These are phyloP conservation scores for Avena insularis DNA, from an alignment of 176 grass and related monocot genomes.

Conservation along the genomic window DNA sequence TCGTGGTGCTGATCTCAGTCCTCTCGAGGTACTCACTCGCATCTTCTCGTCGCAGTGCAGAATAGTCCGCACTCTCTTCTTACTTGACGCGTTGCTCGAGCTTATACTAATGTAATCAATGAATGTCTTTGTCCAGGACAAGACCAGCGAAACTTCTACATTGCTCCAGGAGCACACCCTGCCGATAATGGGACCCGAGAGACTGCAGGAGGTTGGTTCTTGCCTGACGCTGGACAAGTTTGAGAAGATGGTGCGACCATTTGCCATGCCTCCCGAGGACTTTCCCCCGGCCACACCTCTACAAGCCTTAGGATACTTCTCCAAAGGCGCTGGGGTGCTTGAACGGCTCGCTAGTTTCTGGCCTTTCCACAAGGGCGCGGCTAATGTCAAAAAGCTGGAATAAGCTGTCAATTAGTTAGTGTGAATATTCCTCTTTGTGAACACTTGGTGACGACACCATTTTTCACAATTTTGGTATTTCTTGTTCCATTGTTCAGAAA, in stretches of 20 bases:
- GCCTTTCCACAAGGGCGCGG: slow-evolving; percentile 70
- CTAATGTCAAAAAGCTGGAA: slow-evolving; percentile 46
- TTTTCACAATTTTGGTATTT: slow-evolving; percentile 46
- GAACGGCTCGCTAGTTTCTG: slow-evolving; percentile 89
- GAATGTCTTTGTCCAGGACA: slow-evolving; percentile 61
- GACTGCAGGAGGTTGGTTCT: slow-evolving; percentile 82
- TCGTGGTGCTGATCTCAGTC: slow-evolving; percentile 90
- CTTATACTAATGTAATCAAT: slow-evolving; percentile 27
- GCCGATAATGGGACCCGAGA: slow-evolving; percentile 95
- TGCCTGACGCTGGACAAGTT: slow-evolving; percentile 88
- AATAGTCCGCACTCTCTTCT: not conserved
- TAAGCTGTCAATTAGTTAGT: not conserved
- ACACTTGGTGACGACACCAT: slow-evolving; percentile 16
- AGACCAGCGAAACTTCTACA: slow-evolving; percentile 63
- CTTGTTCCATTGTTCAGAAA: not conserved
- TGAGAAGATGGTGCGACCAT: slow-evolving; percentile 94
- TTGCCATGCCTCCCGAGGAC: slow-evolving; percentile 96
- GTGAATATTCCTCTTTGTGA: slow-evolving; percentile 36
- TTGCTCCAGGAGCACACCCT: slow-evolving; percentile 95
- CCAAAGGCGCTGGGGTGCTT: slow-evolving; percentile 63
- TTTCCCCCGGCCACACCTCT: slow-evolving; percentile 72
- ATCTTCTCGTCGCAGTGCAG: slow-evolving; percentile 29
- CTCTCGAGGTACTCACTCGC: slow-evolving; percentile 67
- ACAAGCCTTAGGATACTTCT: slow-evolving; percentile 85
- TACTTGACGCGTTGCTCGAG: not conserved